phyloP scores from a whole-genome alignment of 2,329 filamentous ascomycete species.

The Colletotrichum kahawae region DNA sequence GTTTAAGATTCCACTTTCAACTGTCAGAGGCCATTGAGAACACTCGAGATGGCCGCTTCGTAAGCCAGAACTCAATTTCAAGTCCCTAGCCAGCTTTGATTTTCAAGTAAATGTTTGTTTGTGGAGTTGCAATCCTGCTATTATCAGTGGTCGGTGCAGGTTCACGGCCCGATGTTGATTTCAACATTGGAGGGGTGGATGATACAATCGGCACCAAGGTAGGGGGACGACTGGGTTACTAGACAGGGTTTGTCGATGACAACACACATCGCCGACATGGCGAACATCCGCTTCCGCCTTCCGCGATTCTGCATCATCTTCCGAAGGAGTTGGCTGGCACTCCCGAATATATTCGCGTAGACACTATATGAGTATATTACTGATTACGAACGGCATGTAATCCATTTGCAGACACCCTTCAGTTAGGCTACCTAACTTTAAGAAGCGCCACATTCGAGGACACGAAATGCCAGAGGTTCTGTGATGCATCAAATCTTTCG shows the following conservation, averaged over 20 bases:
- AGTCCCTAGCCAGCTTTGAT: not conserved
- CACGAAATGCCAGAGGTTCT: fast-evolving
- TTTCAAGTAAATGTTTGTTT: not conserved
- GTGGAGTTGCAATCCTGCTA: not conserved
- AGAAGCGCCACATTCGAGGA: too few relatives aligned
- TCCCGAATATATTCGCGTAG: not conserved
- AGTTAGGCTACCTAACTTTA: not conserved
- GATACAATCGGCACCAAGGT: not conserved
- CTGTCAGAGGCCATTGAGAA: not conserved
- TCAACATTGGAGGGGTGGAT: constrained; percentile 9
- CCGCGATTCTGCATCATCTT: not conserved
- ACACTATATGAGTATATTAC: not conserved
- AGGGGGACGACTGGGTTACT: not conserved
- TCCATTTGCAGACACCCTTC: not conserved
- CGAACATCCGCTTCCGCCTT: not conserved
- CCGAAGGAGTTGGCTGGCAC: not conserved
- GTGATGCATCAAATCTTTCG: fast-evolving
- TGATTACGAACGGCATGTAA: not conserved
- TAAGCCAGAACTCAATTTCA: not conserved
- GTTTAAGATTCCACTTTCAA: not conserved
- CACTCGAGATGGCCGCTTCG: not conserved
- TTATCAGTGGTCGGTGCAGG: not conserved
- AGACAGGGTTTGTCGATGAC: constrained; percentile 8
- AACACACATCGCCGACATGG: constrained; percentile 1
- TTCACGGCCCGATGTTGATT: constrained; percentile 2